These are phyloP conservation scores for Hebeloma cylindrosporum DNA, from an alignment of 768 basidiomycete species.

Conservation along the genomic window DNA sequence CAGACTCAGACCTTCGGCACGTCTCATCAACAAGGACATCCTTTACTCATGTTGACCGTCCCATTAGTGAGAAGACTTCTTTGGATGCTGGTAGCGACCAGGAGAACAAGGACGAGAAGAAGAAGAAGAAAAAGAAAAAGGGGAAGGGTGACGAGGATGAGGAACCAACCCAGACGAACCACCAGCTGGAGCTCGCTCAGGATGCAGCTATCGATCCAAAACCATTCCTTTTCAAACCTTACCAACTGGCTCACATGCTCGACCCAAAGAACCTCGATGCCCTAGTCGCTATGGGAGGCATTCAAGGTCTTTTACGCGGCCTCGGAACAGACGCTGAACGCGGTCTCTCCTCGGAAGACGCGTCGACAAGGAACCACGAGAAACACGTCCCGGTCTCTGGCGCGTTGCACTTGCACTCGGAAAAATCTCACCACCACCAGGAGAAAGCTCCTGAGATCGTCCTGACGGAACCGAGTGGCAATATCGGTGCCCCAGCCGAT, in stretches of 20 bases:
- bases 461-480: constrained; percentile 41
- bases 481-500: constrained; percentile 20
- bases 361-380: constrained; percentile 12
- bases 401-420: constrained; percentile 28
- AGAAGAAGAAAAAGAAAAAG: constrained; percentile 26
- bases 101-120: constrained; percentile 14
- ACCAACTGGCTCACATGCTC: constrained; percentile 77
- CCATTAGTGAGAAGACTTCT: constrained; percentile 22
- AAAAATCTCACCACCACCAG: constrained; percentile 14
- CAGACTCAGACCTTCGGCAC: constrained; percentile 49
- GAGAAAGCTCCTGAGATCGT: constrained; percentile 35
- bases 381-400: constrained; percentile 22
- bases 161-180: constrained; percentile 29
- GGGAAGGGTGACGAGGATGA: constrained; percentile 24
- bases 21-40: constrained; percentile 40
- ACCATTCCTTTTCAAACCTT: constrained; percentile 76
- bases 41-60: constrained; percentile 32
- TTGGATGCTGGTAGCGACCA: constrained; percentile 10
- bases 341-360: constrained; percentile 40
- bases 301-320: constrained; percentile 60
- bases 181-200: constrained; percentile 38
- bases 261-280: constrained; percentile 82
- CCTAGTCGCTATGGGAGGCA: constrained; percentile 72
- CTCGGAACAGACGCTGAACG: constrained; percentile 64
- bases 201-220: constrained; percentile 51